Evolutionary conservation across 2,329 filamentous ascomycete genomes (phyloP).

Genomic region (Xylaria arbuscula): DNA sequence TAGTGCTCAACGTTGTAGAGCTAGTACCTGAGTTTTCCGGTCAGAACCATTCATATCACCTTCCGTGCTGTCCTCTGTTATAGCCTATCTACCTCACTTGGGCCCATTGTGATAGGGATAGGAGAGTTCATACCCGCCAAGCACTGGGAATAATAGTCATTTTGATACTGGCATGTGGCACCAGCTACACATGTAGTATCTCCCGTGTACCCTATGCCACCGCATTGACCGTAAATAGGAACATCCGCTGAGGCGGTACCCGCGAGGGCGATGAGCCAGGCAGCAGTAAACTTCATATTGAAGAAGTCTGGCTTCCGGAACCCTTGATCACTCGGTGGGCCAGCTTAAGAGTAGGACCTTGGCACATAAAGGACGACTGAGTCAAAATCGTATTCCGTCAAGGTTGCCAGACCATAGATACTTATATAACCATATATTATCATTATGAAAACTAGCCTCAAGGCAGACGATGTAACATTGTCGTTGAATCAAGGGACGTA

Average conservation of each 20-base stretch:
- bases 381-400: neutral
- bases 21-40: slow-evolving; percentile 14
- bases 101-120: neutral
- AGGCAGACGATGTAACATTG: slow-evolving; percentile 25
- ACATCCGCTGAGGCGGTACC: slow-evolving; percentile 41
- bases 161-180: slow-evolving; percentile 48
- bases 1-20: slow-evolving; percentile 37
- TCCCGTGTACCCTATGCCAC: slow-evolving; percentile 50
- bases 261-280: slow-evolving; percentile 41
- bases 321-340: slow-evolving; percentile 2
- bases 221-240: slow-evolving; percentile 51
- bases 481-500: slow-evolving; percentile 26
- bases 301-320: neutral
- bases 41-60: slow-evolving; percentile 14
- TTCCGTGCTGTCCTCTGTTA: neutral
- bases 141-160: slow-evolving; percentile 54
- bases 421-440: slow-evolving; percentile 14
- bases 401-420: neutral
- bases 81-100: neutral
- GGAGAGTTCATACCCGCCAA: slow-evolving; percentile 42
- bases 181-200: slow-evolving; percentile 49
- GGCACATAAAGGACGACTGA: neutral
- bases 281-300: slow-evolving; percentile 44
- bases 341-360: slow-evolving; percentile 7
- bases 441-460: slow-evolving; percentile 14